A percentile compares a stretch with the other conserved stretches of the same genome.
Evolutionary conservation across 345 rosid species (phyloP).

Genomic region (Fremontodendron californicum): DNA sequence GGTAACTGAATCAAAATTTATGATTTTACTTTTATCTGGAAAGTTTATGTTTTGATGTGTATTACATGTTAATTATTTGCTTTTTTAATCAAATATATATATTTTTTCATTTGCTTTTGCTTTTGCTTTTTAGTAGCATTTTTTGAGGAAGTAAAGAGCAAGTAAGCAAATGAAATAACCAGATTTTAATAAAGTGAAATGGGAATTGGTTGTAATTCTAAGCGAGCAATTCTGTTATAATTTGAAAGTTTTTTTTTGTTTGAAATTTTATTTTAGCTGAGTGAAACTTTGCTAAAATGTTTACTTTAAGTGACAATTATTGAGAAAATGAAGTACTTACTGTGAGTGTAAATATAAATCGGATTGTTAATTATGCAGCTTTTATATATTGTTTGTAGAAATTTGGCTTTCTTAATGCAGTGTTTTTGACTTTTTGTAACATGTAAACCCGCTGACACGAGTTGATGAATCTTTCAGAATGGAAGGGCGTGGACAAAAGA

Average conservation of each 20-base stretch:
- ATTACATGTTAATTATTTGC: background rate
- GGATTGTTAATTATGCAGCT: background rate
- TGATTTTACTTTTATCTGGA: background rate
- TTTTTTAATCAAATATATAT: background rate
- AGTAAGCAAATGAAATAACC: background rate
- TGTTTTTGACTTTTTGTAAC: background rate
- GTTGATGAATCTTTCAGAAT: conserved; percentile 37
- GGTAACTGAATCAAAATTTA: background rate
- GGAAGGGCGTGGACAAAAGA: conserved; percentile 38
- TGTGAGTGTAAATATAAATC: background rate
- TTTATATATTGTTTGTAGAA: background rate
- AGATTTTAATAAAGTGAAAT: background rate
- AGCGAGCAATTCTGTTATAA: background rate
- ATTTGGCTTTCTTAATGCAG: background rate
- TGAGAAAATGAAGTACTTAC: background rate
- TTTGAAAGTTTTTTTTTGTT: background rate
- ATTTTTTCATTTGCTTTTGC: background rate
- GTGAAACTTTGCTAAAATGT: background rate
- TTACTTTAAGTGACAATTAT: background rate
- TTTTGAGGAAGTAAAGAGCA: background rate
- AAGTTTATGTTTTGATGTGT: background rate
- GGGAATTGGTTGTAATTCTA: background rate
- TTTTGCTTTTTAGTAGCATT: background rate
- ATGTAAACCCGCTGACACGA: background rate
- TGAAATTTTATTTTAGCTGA: background rate